Conservation (phyloP, 2,329 filamentous ascomycete species). For the Clarireedia paspali region DNA sequence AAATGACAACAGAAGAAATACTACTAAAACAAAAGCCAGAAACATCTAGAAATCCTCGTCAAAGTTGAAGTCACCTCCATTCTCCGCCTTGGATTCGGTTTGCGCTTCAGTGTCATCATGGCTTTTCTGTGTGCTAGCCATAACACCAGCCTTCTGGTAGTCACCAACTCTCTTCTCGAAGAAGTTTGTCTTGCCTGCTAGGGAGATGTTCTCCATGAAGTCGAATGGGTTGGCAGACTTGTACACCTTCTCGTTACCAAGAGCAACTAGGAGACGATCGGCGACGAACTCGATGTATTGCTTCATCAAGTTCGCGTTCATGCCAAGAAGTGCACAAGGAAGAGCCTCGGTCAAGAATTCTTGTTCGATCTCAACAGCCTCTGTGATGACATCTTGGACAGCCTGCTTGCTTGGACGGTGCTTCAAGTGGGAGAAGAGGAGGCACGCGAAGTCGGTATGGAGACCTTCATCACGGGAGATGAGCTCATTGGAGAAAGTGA, state of each 20-base stretch:
- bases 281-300: conserved; percentile 99
- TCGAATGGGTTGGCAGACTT: conserved; percentile 93
- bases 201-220: conserved; percentile 99
- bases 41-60: conserved; percentile 86
- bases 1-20: conserved; percentile 16
- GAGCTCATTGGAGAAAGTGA: conserved; percentile 99
- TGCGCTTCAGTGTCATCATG: conserved; percentile 38
- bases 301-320: conserved; percentile 97
- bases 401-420: conserved; percentile 77
- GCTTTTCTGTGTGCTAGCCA: conserved; percentile 83
- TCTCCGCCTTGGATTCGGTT: conserved; percentile 46
- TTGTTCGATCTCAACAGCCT: conserved; percentile 91
- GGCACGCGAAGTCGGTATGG: conserved; percentile 97
- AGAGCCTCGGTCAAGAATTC: conserved; percentile 97
- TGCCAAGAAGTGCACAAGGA: conserved; percentile 86
- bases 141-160: conserved; percentile 99
- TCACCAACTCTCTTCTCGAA: conserved; percentile 99
- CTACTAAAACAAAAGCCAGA: conserved; percentile 6
- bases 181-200: conserved; percentile 99
- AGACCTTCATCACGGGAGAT: conserved; percentile 99
- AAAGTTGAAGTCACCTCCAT: conserved; percentile 78
- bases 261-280: conserved; percentile 83
- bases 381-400: conserved; percentile 82
- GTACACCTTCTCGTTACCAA: conserved; percentile 93
- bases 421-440: conserved; percentile 95